Percentiles rank a stretch among this genome's conserved stretches.
These are phyloP conservation scores for Arthrobotrys entomopaga DNA, from an alignment of 2,329 filamentous ascomycete species.

Conservation along the genomic window DNA sequence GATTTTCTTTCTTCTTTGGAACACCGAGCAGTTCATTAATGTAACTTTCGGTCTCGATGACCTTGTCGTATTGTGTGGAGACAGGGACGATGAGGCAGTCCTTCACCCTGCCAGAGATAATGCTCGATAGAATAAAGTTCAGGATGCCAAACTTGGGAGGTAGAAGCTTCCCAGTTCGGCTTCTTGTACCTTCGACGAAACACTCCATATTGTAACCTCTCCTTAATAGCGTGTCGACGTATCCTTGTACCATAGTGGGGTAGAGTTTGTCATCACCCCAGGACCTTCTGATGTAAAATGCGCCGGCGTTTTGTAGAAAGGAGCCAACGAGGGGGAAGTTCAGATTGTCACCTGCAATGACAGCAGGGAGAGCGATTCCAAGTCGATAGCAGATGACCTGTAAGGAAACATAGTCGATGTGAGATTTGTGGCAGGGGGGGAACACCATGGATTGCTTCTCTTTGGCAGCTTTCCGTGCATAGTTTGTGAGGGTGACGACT, in stretches of 20 bases:
- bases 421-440: conserved; percentile 90
- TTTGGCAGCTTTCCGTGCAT: conserved; percentile 82
- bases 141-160: conserved; percentile 96
- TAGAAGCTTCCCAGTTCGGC: conserved; percentile 89
- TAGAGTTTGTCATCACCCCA: conserved; percentile 95
- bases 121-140: conserved; percentile 87
- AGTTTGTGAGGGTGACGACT: conserved; percentile 80
- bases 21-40: conserved; percentile 92
- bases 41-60: conserved; percentile 97
- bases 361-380: conserved; percentile 85
- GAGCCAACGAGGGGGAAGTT: conserved; percentile 90
- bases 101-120: conserved; percentile 85
- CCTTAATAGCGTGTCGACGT: conserved; percentile 90
- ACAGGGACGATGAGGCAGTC: conserved; percentile 95
- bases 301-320: conserved; percentile 94
- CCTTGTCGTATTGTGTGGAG: conserved; percentile 97
- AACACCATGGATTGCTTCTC: conserved; percentile 97
- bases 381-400: conserved; percentile 96
- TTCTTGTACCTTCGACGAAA: conserved; percentile 95
- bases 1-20: conserved; percentile 94
- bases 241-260: conserved; percentile 90
- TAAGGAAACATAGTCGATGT: conserved; percentile 94
- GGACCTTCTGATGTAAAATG: conserved; percentile 93
- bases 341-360: conserved; percentile 94
- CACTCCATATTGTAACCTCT: conserved; percentile 95